Conservation (phyloP, 139 green algal genomes). For the Chlorella sorokiniana region DNA sequence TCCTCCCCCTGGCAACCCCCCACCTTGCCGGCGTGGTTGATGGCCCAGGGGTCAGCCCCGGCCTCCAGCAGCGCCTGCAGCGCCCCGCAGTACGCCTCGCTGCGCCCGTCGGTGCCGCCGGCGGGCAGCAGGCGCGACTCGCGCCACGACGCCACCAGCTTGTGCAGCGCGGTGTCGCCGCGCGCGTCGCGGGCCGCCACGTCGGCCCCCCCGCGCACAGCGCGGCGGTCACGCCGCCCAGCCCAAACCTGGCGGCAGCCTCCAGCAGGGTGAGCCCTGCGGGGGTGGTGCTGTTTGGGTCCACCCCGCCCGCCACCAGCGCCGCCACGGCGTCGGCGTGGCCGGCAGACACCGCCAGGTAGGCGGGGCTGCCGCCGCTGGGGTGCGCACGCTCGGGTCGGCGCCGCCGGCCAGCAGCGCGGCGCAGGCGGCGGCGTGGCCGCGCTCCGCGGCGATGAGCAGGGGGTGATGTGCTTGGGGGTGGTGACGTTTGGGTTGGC, state of each 20-base stretch:
- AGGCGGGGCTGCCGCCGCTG: background rate
- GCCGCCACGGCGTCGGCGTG: slow-evolving; percentile 1
- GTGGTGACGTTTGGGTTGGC: background rate
- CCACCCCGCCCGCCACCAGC: background rate
- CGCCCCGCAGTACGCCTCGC: background rate
- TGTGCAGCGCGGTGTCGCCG: slow-evolving; percentile 23
- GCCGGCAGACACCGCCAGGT: background rate
- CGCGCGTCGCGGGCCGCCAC: background rate
- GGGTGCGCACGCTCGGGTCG: background rate
- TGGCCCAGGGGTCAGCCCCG: slow-evolving; percentile 10
- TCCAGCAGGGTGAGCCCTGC: slow-evolving; percentile 6
- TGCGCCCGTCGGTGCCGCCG: background rate
- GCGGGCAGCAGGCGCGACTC: slow-evolving; percentile 4
- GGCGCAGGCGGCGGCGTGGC: background rate
- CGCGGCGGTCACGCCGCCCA: background rate
- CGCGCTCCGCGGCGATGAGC: background rate
- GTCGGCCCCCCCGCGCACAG: slow-evolving; percentile 2
- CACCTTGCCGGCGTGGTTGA: slow-evolving; percentile 13
- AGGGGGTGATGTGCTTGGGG: slow-evolving; percentile 17
- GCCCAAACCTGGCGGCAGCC: background rate
- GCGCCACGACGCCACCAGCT: slow-evolving; percentile 12
- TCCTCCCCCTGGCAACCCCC: too few species aligned
- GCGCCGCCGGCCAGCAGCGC: slow-evolving; percentile 12
- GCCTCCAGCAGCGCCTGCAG: slow-evolving; percentile 10
- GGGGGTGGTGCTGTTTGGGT: slow-evolving; percentile 2